Base-by-base conservation (phyloP, 208 protist species). In the Trichomonas tenax region DNA sequence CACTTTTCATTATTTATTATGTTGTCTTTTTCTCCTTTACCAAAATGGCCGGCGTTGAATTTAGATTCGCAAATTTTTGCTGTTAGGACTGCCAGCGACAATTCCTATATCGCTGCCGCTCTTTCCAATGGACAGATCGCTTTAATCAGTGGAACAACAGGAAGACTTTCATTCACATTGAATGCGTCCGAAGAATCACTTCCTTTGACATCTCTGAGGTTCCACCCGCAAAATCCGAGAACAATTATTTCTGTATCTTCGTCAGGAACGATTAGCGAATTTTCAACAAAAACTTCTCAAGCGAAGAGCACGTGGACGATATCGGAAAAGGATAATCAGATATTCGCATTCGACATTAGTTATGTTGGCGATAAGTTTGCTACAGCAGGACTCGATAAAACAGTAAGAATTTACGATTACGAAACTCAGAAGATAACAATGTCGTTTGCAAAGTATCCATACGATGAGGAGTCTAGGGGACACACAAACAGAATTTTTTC, bases 401-500 rank as follows among this genome's bases (percentile, higher is more conserved):
- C 17, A n/a, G 26, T 93, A 34, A 4, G 86, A 58, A 34, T 93
- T 14, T 93, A 93, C n/a, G 86, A 93, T 93, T 48, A 51, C 26
- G 34, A 93, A 93, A 93, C 86, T 11, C 40, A 93, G 38, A 44
- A 89, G 17, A 0, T 46, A 15, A 41, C 38, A 41, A 26, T 41
- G 15, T 15, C 36, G 6, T 51, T 93, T 38, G 15, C 41, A 51
- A 58, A 93, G 17, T 51, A 48, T 9, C 15, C 9, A 38, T 41
- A 93, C 26, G 10, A 34, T 14, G 86, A 23, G 21, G 40, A 46
- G 15, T 89, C 31, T 8, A 34, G 8, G 31, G 82, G 82, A 0
- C 86, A 93, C 36, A 93, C 86, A 38, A 93, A 93, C n/a, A 23
- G 86, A 48, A 40, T 93, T 1, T 93, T 93, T 93, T 93, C 86